These are phyloP conservation scores for Pseudonitzschia pungens DNA, from an alignment of 108 stramenopile species.

Conservation along the genomic window DNA sequence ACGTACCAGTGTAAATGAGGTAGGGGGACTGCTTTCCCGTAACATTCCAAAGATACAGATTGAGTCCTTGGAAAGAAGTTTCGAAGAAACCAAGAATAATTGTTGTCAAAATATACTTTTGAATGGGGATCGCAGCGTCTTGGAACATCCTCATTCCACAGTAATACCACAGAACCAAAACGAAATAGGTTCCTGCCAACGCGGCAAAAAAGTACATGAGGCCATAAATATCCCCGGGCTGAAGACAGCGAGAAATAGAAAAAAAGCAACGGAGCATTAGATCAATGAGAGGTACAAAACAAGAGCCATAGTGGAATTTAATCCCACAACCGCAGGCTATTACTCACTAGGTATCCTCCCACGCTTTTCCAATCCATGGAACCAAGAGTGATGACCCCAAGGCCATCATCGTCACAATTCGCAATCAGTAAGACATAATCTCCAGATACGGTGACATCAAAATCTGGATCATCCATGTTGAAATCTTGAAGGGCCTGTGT, in stretches of 20 bases:
- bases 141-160: conserved; percentile 53
- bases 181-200: conserved; percentile 40
- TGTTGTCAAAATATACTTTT: conserved; percentile 65
- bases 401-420: conserved; percentile 70
- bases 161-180: conserved; percentile 55
- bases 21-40: conserved; percentile 54
- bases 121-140: conserved; percentile 69
- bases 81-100: conserved; percentile 66
- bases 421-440: conserved; percentile 66
- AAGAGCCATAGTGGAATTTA: no score
- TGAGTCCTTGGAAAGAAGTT: conserved; percentile 56
- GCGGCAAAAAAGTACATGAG: conserved; percentile 69
- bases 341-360: conserved; percentile 51
- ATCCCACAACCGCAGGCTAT: no score
- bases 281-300: background rate
- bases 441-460: conserved; percentile 37
- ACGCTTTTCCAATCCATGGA: conserved; percentile 62
- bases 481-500: conserved; percentile 39
- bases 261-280: background rate
- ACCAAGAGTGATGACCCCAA: conserved; percentile 59
- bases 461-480: conserved; percentile 33
- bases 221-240: conserved; percentile 73
- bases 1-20: conserved; percentile 57
- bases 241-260: background rate
- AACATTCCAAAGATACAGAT: conserved; percentile 71